Percentiles rank a stretch among this genome's conserved stretches.
These are phyloP conservation scores for Cryphonectria parasitica DNA, from an alignment of 2,329 filamentous ascomycete species.

Conservation along the genomic window DNA sequence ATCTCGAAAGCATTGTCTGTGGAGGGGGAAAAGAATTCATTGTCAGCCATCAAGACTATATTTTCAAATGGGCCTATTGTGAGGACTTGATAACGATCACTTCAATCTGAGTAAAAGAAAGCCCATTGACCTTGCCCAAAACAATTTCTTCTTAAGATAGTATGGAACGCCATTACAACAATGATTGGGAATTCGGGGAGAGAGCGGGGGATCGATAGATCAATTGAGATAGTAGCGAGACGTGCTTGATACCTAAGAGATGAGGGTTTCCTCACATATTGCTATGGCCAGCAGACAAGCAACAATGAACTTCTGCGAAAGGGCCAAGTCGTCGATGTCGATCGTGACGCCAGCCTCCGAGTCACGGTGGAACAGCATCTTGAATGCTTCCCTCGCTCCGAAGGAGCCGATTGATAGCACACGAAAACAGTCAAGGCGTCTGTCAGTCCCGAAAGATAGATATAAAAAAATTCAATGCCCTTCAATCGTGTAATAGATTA, in stretches of 20 bases:
- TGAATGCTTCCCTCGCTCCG: neutral
- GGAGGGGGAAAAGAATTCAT: too few species aligned
- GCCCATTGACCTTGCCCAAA: neutral
- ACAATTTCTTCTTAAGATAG: neutral
- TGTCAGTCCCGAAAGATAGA: neutral
- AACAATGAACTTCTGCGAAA: slow-evolving; percentile 20
- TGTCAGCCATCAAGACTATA: neutral
- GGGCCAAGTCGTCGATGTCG: neutral
- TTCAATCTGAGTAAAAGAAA: neutral
- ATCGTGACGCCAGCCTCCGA: slow-evolving; percentile 12
- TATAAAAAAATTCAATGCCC: too few species aligned
- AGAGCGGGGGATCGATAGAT: neutral
- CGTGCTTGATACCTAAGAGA: neutral
- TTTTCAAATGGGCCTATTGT: neutral
- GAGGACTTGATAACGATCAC: neutral
- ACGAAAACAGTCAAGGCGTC: neutral
- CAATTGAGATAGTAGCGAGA: neutral
- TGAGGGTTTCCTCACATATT: slow-evolving; percentile 17
- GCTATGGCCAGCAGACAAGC: slow-evolving; percentile 22
- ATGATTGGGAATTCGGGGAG: too few species aligned
- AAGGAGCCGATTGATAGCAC: neutral
- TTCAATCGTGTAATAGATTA: neutral
- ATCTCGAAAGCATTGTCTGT: slow-evolving; percentile 22
- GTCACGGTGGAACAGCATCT: slow-evolving; percentile 11
- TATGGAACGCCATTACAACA: neutral